These are phyloP conservation scores for Cystofilobasidium macerans DNA, from an alignment of 768 basidiomycete genomes.

Conservation along the genomic window DNA sequence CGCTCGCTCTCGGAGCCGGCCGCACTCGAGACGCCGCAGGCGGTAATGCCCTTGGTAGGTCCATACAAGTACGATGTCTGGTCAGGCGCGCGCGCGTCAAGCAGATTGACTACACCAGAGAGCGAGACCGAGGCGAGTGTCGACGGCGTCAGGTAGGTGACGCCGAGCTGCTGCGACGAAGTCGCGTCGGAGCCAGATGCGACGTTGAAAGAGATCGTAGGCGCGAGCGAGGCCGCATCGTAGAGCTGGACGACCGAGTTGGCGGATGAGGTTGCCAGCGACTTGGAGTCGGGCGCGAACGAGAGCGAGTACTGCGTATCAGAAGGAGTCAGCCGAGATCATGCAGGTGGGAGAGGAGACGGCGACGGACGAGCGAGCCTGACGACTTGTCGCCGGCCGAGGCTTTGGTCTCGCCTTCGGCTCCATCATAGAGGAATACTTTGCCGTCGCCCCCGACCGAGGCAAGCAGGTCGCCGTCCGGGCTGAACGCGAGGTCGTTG, in stretches of 20 bases:
- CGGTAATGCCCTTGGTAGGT: conserved; percentile 69
- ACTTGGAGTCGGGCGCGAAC: conserved; percentile 21
- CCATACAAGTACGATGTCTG: conserved; percentile 51
- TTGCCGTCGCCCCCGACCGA: conserved; percentile 80
- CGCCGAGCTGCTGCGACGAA: conserved; percentile 20
- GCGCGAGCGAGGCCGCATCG: conserved; percentile 7
- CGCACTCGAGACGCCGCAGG: conserved; percentile 37
- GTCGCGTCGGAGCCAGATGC: neutral
- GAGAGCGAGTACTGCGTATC: conserved; percentile 17
- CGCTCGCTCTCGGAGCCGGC: conserved; percentile 10
- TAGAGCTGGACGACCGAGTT: conserved; percentile 23
- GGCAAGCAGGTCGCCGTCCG: conserved; percentile 69
- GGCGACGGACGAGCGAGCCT: conserved; percentile 7
- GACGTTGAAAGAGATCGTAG: conserved; percentile 17
- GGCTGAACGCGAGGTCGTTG: conserved; percentile 74
- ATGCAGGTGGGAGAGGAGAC: neutral
- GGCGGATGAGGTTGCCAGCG: conserved; percentile 23
- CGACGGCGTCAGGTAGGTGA: conserved; percentile 22
- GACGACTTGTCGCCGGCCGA: conserved; percentile 26
- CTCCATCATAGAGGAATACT: conserved; percentile 79
- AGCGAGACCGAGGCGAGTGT: conserved; percentile 48
- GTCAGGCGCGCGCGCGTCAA: conserved; percentile 59
- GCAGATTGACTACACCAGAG: conserved; percentile 66
- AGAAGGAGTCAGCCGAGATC: neutral
- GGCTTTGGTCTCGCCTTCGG: conserved; percentile 66